These are phyloP conservation scores for Trichoderma orchidacearum DNA, from an alignment of 495 filamentous ascomycete species.

Conservation along the genomic window DNA sequence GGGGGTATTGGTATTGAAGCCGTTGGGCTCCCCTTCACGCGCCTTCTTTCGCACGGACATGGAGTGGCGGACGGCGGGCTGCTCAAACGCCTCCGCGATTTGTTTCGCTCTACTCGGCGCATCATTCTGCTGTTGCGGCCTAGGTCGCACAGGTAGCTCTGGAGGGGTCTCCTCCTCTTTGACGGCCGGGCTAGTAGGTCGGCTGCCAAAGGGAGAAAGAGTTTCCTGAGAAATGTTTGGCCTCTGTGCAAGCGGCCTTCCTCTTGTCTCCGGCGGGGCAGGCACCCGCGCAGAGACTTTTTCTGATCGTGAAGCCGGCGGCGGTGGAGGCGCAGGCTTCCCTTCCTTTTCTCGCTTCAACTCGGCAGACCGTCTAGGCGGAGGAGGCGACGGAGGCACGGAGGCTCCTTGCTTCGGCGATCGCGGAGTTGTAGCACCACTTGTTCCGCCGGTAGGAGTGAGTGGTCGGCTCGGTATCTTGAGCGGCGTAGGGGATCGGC, in stretches of 20 bases:
- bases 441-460: conserved; percentile 32
- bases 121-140: conserved; percentile 8
- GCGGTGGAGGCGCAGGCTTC: conserved; percentile 40
- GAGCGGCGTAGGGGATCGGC: conserved; percentile 35
- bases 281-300: conserved; percentile 55
- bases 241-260: not conserved
- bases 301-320: conserved; percentile 45
- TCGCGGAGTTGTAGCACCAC: conserved; percentile 8
- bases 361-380: conserved; percentile 38
- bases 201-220: conserved; percentile 87
- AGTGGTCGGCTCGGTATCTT: conserved; percentile 35
- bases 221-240: conserved; percentile 15
- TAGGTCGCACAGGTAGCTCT: conserved; percentile 26
- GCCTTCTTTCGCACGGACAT: conserved; percentile 20
- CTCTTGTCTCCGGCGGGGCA: not conserved
- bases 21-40: conserved; percentile 24
- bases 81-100: conserved; percentile 22
- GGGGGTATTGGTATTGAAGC: conserved; percentile 14
- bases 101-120: conserved; percentile 11
- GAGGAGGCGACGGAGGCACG: conserved; percentile 39
- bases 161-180: conserved; percentile 29
- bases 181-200: conserved; percentile 64
- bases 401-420: conserved; percentile 26
- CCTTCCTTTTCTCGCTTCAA: conserved; percentile 25
- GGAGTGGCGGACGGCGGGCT: conserved; percentile 35